Conservation (phyloP, 2,329 filamentous ascomycete genomes). For the Aspergillus pseudotamarii region DNA sequence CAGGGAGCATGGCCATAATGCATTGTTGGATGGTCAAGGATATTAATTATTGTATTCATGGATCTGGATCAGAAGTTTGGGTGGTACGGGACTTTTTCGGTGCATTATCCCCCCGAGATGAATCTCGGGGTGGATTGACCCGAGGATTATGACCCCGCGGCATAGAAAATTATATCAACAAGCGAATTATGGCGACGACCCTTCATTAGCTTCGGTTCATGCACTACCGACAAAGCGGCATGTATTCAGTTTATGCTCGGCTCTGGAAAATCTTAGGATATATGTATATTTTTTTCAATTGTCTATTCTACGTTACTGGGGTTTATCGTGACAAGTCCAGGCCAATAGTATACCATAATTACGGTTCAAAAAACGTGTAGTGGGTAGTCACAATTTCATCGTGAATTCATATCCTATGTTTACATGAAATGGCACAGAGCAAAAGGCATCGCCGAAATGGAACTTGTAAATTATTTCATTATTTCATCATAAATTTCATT, state of each 20-base stretch:
- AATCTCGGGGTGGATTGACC: neutral
- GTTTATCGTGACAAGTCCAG: neutral
- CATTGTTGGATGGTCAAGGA: too few species aligned
- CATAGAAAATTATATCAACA: too few species aligned
- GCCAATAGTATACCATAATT: neutral
- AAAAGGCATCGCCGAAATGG: neutral
- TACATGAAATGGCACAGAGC: neutral
- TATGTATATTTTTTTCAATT: neutral
- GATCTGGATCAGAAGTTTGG: too few species aligned
- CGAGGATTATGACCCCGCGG: neutral
- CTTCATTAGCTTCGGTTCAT: neutral
- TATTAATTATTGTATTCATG: too few species aligned
- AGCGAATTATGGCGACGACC: neutral
- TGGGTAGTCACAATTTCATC: neutral
- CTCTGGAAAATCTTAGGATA: neutral
- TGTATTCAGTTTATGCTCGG: neutral
- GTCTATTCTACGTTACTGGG: neutral
- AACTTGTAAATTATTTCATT: constrained; percentile 2
- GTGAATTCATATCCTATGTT: neutral
- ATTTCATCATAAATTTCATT: constrained; percentile 20
- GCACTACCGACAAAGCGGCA: neutral
- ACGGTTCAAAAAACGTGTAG: neutral
- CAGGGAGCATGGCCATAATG: too few species aligned
- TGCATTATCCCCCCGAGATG: neutral
- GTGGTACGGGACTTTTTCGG: neutral